Evolutionary conservation across 2,329 filamentous ascomycete genomes (phyloP).

Genomic region (Coleophoma eucalyptorum): DNA sequence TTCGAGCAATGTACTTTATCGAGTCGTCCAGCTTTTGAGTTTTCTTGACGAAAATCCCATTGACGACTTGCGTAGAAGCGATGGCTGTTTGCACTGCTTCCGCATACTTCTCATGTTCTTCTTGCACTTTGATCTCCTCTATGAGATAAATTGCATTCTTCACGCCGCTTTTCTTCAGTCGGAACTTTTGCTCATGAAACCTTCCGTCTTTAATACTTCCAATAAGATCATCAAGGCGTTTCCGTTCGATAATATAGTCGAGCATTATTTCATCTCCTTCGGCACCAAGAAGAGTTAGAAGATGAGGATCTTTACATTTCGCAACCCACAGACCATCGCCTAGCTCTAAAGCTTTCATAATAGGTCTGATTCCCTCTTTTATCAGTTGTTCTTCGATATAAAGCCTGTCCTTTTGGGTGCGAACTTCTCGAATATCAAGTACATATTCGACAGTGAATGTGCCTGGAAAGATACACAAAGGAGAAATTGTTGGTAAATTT

Average conservation of each 20-base stretch:
- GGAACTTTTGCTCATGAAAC: slow-evolving; percentile 83
- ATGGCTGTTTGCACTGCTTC: slow-evolving; percentile 71
- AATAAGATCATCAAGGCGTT: slow-evolving; percentile 77
- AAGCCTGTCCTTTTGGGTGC: slow-evolving; percentile 68
- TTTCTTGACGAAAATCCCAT: slow-evolving; percentile 75
- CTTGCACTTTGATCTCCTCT: slow-evolving; percentile 65
- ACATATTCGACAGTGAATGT: slow-evolving; percentile 71
- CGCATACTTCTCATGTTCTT: slow-evolving; percentile 51
- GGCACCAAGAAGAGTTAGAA: slow-evolving; percentile 51
- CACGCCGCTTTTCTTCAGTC: slow-evolving; percentile 68
- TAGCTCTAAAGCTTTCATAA: slow-evolving; percentile 66
- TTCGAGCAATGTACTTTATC: slow-evolving; percentile 68
- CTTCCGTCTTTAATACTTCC: slow-evolving; percentile 77
- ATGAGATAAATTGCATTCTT: slow-evolving; percentile 76
- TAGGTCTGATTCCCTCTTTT: slow-evolving; percentile 60
- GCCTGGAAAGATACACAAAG: slow-evolving; percentile 58
- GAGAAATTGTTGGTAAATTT: slow-evolving; percentile 38
- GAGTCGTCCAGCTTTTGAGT: slow-evolving; percentile 75
- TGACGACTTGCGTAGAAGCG: slow-evolving; percentile 72
- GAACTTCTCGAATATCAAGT: slow-evolving; percentile 71
- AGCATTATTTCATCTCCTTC: slow-evolving; percentile 70
- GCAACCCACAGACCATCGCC: slow-evolving; percentile 80
- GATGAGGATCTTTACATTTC: slow-evolving; percentile 57
- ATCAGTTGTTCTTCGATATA: slow-evolving; percentile 71
- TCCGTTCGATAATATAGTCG: slow-evolving; percentile 79